Evolutionary conservation across 345 rosid species (phyloP).

Genomic region (Acer saccharum): DNA sequence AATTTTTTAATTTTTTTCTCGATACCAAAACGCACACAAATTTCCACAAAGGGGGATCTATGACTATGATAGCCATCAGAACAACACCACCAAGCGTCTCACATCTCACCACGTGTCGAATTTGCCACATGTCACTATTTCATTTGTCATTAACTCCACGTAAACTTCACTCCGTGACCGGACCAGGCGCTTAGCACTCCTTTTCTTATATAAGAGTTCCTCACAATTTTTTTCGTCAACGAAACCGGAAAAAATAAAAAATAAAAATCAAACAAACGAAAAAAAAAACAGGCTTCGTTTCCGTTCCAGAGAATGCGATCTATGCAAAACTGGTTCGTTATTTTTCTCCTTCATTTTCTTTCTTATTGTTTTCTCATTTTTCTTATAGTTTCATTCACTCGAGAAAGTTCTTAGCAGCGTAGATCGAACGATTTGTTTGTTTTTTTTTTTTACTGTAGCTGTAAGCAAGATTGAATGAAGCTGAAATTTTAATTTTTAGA

Average conservation of each 20-base stretch:
- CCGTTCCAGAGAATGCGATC: conserved; percentile 29
- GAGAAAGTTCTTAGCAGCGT: neutral
- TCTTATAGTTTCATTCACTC: neutral
- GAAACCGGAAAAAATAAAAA: neutral
- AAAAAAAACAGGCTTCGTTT: neutral
- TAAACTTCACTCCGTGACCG: neutral
- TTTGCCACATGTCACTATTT: conserved; percentile 7
- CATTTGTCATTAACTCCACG: conserved; percentile 12
- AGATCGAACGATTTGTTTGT: neutral
- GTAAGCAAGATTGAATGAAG: too few species aligned
- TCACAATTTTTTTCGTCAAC: conserved; percentile 15
- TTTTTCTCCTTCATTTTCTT: neutral
- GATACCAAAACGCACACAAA: too few species aligned
- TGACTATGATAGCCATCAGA: neutral
- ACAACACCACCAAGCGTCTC: conserved; percentile 31
- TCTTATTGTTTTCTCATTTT: neutral
- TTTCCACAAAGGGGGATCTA: too few species aligned
- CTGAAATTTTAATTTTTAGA: neutral
- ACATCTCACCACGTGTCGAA: conserved; percentile 27
- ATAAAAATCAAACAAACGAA: neutral
- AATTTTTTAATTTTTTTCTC: too few species aligned
- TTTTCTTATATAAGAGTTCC: too few species aligned
- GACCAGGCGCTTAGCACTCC: too few species aligned
- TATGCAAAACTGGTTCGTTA: conserved; percentile 13
- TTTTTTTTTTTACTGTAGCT: too few species aligned